Base-by-base conservation (phyloP, 2,329 filamentous ascomycete genomes). In the Nemania bipapillata region DNA sequence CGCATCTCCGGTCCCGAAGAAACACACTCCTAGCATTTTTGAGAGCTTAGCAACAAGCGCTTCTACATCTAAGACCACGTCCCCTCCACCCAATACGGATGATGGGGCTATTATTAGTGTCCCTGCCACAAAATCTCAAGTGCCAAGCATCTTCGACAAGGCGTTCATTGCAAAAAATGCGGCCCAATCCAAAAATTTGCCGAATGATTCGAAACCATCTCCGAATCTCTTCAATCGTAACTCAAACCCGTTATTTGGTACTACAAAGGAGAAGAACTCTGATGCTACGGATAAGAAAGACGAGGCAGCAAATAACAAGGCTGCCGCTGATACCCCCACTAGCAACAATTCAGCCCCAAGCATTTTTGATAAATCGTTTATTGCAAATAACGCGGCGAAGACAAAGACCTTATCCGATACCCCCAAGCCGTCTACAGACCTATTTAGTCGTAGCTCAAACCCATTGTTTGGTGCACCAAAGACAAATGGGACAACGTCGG, bases 401-500 rank as follows among this genome's bases (percentile, higher is more conserved):
- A 28, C 53, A n/a, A 68, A 67, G 42, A 57, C 73, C 2, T 45
- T 73, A 4, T 71, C 76, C 59, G 66, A 68, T n/a, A 53, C 17
- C 50, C 22, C 52, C n/a, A 74, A 74, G 35, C 30, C 72, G 24
- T 49, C 72, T 1, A 63, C 69, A 12, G 74, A 57, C 54, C 49
- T 74, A n/a, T 78, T 77, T 28, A 75, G 74, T 30, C 71, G 70
- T 30, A 69, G 65, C 57, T 54, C 72, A n/a, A 74, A 69, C 55
- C 69, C 72, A 22, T 53, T 71, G 20, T 71, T 71, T 54, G 32
- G 37, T 26, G 50, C 26, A 35, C 24, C 15, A 40, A 66, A 79
- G 60, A 65, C 75, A 1, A 78, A 79, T 45, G 76, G 74, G 24
- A 71, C 74, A 53, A 69, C 74, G 15, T 63, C 77, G 4, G 59